phyloP scores from a whole-genome alignment of 345 rosid species.

The Lepidium didymum region DNA sequence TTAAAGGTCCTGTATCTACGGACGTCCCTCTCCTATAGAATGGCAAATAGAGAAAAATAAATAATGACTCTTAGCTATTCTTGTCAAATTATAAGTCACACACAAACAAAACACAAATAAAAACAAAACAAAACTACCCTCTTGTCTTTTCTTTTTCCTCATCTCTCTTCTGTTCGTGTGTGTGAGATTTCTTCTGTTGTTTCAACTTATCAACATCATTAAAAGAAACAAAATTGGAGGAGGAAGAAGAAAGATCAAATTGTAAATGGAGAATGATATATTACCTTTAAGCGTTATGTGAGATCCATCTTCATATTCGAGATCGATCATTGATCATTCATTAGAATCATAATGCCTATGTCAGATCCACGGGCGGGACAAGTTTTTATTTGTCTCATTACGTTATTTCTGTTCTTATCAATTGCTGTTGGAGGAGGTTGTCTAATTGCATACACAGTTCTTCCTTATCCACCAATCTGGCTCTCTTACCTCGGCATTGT shows the following conservation, averaged over 20 bases:
- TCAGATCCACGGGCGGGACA: conserved; percentile 58
- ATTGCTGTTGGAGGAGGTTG: conserved; percentile 53
- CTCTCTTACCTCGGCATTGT: conserved; percentile 49
- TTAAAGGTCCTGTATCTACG: conserved; percentile 22
- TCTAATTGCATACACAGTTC: conserved; percentile 44
- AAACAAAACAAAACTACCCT: conserved; percentile 14
- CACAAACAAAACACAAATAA: background rate
- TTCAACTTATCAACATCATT: conserved; percentile 8
- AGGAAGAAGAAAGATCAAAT: background rate
- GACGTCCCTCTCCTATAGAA: conserved; percentile 30
- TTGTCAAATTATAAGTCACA: conserved; percentile 31
- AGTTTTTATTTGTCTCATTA: conserved; percentile 51
- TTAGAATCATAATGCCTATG: conserved; percentile 52
- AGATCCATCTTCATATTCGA: conserved; percentile 10
- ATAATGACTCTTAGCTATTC: conserved; percentile 17
- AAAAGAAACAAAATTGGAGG: background rate
- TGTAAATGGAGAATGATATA: conserved; percentile 27
- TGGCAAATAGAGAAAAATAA: conserved; percentile 7
- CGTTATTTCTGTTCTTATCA: conserved; percentile 37
- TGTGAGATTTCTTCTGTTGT: conserved; percentile 12
- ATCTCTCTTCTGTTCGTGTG: background rate
- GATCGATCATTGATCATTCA: background rate
- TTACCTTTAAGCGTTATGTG: conserved; percentile 2
- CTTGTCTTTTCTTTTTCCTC: conserved; percentile 7
- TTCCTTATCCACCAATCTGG: conserved; percentile 49